These are phyloP conservation scores for Globisporangium spinosum DNA, from an alignment of 352 stramenopile species.

Conservation along the genomic window DNA sequence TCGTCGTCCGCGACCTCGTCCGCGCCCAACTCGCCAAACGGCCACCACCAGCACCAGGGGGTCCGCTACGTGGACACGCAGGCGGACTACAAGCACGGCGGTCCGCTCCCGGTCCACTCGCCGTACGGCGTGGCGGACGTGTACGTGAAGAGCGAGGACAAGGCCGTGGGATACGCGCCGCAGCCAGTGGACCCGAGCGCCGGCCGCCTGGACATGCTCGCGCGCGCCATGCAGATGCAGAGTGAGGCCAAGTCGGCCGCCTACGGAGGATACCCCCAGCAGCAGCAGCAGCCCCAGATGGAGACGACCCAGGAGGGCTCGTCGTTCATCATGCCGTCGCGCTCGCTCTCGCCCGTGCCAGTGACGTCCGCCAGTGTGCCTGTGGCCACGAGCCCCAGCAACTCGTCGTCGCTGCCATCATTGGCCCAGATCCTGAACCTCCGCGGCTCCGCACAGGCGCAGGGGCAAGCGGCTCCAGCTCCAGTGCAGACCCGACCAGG, in stretches of 20 bases:
- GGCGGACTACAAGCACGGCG: constrained; percentile 24
- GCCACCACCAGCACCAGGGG: constrained; percentile 1
- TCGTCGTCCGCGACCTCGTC: not conserved
- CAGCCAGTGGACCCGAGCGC: constrained; percentile 27
- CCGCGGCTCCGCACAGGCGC: constrained; percentile 22
- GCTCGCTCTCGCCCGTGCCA: constrained; percentile 16
- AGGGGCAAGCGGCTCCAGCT: not conserved
- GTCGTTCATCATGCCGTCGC: constrained; percentile 14
- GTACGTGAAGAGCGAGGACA: constrained; percentile 40
- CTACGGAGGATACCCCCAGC: constrained; percentile 7
- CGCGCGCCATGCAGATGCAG: constrained; percentile 53
- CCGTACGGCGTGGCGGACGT: constrained; percentile 60
- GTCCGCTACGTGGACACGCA: constrained; percentile 25
- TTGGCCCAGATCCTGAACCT: constrained; percentile 73
- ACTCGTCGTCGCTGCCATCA: constrained; percentile 49
- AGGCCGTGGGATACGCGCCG: constrained; percentile 19
- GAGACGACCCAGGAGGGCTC: constrained; percentile 20
- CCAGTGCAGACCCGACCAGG: constrained; percentile 9
- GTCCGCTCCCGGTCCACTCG: constrained; percentile 32
- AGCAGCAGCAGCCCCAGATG: constrained; percentile 17
- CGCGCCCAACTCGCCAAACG: constrained; percentile 14
- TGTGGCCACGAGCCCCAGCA: constrained; percentile 28
- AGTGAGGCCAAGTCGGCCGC: constrained; percentile 12
- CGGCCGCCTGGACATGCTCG: constrained; percentile 67
- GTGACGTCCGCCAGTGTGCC: constrained; percentile 3